Percentiles rank a stretch among this genome's conserved stretches.
phyloP scores from a whole-genome alignment of 345 rosid genomes.

The Passiflora organensis region DNA sequence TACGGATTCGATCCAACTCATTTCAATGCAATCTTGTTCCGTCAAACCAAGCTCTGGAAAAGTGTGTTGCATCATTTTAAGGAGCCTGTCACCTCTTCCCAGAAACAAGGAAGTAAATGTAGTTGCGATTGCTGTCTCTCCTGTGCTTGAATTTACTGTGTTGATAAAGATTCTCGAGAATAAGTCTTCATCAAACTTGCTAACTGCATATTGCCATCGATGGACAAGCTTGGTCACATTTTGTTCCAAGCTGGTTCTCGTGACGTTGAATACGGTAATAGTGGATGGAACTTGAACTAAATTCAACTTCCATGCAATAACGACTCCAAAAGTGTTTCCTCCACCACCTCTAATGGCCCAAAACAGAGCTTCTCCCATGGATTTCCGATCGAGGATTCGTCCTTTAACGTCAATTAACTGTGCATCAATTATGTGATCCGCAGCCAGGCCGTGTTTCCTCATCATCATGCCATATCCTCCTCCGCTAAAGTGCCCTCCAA shows the following conservation, averaged over 20 bases:
- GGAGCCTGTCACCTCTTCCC: background rate
- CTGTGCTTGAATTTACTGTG: background rate
- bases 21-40: slow-evolving; percentile 12
- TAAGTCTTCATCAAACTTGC: slow-evolving; percentile 3
- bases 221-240: slow-evolving; percentile 12
- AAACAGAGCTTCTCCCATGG: slow-evolving; percentile 20
- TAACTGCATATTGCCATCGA: slow-evolving; percentile 14
- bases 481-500: slow-evolving; percentile 16
- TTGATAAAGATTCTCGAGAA: background rate
- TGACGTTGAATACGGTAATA: slow-evolving; percentile 11
- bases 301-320: slow-evolving; percentile 5
- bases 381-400: slow-evolving; percentile 7
- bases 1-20: slow-evolving; percentile 9
- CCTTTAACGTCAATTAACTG: slow-evolving; percentile 6
- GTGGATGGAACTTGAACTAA: slow-evolving; percentile 8
- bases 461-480: slow-evolving; percentile 17
- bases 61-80: slow-evolving; percentile 2
- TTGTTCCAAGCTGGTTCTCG: slow-evolving; percentile 2
- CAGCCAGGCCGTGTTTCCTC: slow-evolving; percentile 18
- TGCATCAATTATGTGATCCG: slow-evolving; percentile 14
- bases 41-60: slow-evolving; percentile 10
- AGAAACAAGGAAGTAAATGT: slow-evolving; percentile 11
- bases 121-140: background rate
- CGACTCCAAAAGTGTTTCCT: slow-evolving; percentile 18
- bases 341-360: slow-evolving; percentile 25